These are phyloP conservation scores for Pichia insulana DNA, from an alignment of 805 yeast genomes.

Conservation along the genomic window DNA sequence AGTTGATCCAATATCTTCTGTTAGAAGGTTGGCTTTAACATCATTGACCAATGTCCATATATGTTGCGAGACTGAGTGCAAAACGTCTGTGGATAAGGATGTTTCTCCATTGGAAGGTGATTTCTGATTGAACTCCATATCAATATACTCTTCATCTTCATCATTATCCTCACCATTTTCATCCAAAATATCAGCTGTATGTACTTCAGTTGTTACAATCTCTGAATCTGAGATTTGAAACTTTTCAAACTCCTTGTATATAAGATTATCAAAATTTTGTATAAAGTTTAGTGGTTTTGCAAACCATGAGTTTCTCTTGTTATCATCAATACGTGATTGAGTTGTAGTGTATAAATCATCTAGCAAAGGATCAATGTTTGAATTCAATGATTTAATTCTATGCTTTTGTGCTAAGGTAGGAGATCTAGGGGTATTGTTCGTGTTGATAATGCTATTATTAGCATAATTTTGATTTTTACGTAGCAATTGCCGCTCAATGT, in stretches of 20 bases:
- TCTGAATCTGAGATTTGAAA: slow-evolving; percentile 28
- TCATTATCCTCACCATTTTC: slow-evolving; percentile 7
- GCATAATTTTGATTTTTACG: slow-evolving; percentile 27
- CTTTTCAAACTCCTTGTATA: slow-evolving; percentile 59
- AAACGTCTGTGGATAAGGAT: slow-evolving; percentile 20
- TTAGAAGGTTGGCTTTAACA: slow-evolving; percentile 29
- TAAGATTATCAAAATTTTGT: slow-evolving; percentile 58
- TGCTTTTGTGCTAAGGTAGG: slow-evolving; percentile 15
- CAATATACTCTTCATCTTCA: neutral
- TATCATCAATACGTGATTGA: neutral
- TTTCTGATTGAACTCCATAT: slow-evolving; percentile 14
- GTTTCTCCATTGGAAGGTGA: slow-evolving; percentile 16
- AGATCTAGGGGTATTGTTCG: slow-evolving; percentile 15
- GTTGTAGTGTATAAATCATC: slow-evolving; percentile 10
- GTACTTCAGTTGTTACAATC: neutral
- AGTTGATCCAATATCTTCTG: slow-evolving; percentile 12
- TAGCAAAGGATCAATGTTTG: slow-evolving; percentile 18
- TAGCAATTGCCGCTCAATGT: slow-evolving; percentile 39
- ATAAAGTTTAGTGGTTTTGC: slow-evolving; percentile 51
- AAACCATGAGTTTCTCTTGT: slow-evolving; percentile 20
- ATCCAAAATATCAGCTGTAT: slow-evolving; percentile 1
- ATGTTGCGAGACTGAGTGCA: slow-evolving; percentile 33
- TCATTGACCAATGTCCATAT: slow-evolving; percentile 46
- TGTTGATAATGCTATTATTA: slow-evolving; percentile 6
- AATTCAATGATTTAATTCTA: slow-evolving; percentile 10